Conservation (phyloP, 257 asterid genomes). For the Leonotis leonurus region DNA sequence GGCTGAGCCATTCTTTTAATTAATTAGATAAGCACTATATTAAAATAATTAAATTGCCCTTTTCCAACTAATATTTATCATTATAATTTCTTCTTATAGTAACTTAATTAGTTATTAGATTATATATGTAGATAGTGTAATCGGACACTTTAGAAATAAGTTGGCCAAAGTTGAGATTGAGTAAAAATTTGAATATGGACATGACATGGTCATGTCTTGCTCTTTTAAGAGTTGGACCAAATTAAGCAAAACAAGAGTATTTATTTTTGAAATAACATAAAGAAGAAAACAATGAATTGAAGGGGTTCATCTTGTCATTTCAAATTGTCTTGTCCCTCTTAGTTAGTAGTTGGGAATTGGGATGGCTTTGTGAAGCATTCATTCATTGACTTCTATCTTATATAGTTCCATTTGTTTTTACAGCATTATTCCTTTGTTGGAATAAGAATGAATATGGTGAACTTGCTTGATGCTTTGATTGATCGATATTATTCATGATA, state of each 20-base stretch:
- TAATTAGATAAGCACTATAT: no score
- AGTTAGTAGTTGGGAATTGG: no score
- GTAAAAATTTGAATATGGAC: background rate
- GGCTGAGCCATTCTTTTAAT: no score
- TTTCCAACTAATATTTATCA: background rate
- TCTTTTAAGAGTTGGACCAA: background rate
- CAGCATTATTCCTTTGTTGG: background rate
- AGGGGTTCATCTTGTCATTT: background rate
- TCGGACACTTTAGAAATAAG: background rate
- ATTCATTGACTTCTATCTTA: background rate
- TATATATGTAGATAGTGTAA: background rate
- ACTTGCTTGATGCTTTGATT: no score
- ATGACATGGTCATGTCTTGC: background rate
- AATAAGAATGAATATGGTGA: background rate
- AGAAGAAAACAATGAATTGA: no score
- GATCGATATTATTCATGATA: no score
- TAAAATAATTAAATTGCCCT: no score
- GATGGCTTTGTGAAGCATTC: no score
- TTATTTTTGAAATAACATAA: no score
- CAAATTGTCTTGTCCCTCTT: no score
- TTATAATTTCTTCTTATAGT: background rate
- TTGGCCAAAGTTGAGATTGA: background rate
- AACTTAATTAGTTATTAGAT: background rate
- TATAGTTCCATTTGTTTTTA: no score
- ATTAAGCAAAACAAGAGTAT: background rate